A percentile compares a stretch with the other conserved stretches of the same genome.
Conservation (phyloP, 495 filamentous ascomycete species). For the Penicillium soppii region DNA sequence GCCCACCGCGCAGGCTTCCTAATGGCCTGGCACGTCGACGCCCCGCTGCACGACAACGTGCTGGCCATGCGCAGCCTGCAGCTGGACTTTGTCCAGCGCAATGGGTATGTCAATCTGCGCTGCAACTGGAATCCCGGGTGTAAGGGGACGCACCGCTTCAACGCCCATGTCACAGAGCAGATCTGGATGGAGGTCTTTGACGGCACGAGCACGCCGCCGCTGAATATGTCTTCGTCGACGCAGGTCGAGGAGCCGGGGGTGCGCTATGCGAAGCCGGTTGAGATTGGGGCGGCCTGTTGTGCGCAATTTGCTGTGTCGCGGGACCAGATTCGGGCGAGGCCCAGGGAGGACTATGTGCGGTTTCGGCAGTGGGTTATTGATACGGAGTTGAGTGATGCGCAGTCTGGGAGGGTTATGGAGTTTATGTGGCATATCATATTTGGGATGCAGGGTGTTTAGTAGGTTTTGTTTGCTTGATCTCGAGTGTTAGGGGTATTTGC, state of each 20-base stretch:
- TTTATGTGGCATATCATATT: slow-evolving; percentile 74
- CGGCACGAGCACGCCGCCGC: slow-evolving; percentile 49
- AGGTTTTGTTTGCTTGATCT: slow-evolving; percentile 11
- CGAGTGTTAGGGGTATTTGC: not conserved
- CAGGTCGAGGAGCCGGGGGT: slow-evolving; percentile 10
- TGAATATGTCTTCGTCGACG: slow-evolving; percentile 25
- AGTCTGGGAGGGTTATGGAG: slow-evolving; percentile 71
- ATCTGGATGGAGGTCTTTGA: slow-evolving; percentile 57
- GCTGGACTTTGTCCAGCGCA: slow-evolving; percentile 49
- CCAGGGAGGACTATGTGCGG: slow-evolving; percentile 57
- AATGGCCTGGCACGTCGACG: slow-evolving; percentile 66
- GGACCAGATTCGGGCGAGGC: slow-evolving; percentile 52
- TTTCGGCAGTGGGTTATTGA: slow-evolving; percentile 67
- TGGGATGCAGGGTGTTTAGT: slow-evolving; percentile 46
- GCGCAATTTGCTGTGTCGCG: slow-evolving; percentile 65
- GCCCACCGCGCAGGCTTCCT: slow-evolving; percentile 50
- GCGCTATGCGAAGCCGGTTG: slow-evolving; percentile 26
- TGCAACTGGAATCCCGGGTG: slow-evolving; percentile 67
- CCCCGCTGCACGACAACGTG: slow-evolving; percentile 51
- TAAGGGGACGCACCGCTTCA: slow-evolving; percentile 46
- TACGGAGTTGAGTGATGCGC: slow-evolving; percentile 57
- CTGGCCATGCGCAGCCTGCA: slow-evolving; percentile 52
- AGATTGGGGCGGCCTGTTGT: slow-evolving; percentile 55
- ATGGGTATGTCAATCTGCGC: slow-evolving; percentile 66
- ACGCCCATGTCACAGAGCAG: slow-evolving; percentile 56